A percentile compares a stretch with the other conserved stretches of the same genome.
Evolutionary conservation across 148 eudicot species (phyloP).

Genomic region (Rhododendron simsii): DNA sequence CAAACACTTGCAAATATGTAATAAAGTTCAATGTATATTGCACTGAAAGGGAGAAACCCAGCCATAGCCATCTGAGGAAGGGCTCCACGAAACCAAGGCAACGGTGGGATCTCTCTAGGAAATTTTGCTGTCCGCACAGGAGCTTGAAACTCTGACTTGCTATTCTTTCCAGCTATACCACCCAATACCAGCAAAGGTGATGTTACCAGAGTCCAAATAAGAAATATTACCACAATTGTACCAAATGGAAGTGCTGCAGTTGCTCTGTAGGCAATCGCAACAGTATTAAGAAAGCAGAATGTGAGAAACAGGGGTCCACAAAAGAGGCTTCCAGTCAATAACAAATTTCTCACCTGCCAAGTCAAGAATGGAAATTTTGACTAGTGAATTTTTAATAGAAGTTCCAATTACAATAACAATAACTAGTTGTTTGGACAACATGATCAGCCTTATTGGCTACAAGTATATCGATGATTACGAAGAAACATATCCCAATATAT

Average conservation of each 20-base stretch:
- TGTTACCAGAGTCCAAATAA: conserved; percentile 37
- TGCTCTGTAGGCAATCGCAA: conserved; percentile 36
- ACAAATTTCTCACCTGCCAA: conserved; percentile 39
- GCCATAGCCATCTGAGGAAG: conserved; percentile 44
- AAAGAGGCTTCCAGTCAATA: conserved; percentile 39
- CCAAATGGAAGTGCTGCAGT: conserved; percentile 48
- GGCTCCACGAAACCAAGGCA: conserved; percentile 42
- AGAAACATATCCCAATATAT: neutral
- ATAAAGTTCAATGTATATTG: conserved; percentile 35
- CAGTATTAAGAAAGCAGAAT: conserved; percentile 35
- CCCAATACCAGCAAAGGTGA: conserved; percentile 45
- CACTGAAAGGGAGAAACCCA: conserved; percentile 37
- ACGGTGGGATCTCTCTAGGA: conserved; percentile 42
- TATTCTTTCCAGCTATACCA: conserved; percentile 45
- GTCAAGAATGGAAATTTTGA: neutral
- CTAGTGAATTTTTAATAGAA: neutral
- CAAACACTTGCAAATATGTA: conserved; percentile 46
- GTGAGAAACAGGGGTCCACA: conserved; percentile 34
- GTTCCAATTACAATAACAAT: neutral
- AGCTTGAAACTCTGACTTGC: conserved; percentile 46
- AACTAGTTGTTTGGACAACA: neutral
- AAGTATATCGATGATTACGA: neutral
- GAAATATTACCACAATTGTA: conserved; percentile 39
- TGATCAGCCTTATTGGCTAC: neutral
- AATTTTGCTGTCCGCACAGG: conserved; percentile 41